Conservation (phyloP, 192 early-diverging fungal genomes). For the Endogone sp. region DNA sequence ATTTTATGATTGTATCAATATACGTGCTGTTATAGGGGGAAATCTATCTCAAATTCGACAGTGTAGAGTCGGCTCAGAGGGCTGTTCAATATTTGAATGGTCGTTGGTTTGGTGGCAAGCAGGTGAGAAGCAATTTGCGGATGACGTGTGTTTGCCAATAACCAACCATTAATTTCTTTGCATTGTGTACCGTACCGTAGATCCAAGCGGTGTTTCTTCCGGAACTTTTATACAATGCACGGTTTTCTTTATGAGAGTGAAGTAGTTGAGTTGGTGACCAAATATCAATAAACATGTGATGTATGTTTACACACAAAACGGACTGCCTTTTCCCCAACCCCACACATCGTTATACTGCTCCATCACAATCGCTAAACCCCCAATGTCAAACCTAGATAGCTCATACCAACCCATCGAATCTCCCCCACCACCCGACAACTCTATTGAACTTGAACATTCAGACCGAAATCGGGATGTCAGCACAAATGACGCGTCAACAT, state of each 20-base stretch:
- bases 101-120: slow-evolving; percentile 88
- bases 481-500: neutral
- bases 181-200: slow-evolving; percentile 2
- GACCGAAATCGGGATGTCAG: neutral
- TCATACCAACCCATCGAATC: neutral
- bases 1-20: too few species aligned
- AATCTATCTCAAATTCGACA: slow-evolving; percentile 82
- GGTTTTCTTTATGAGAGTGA: slow-evolving; percentile 23
- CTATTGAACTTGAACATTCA: neutral
- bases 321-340: too few species aligned
- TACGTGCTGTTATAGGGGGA: slow-evolving; percentile 68
- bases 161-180: neutral
- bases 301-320: neutral
- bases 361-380: too few species aligned
- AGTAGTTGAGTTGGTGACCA: neutral
- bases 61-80: slow-evolving; percentile 52
- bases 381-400: neutral
- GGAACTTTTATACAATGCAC: slow-evolving; percentile 29
- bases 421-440: neutral
- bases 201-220: slow-evolving; percentile 27
- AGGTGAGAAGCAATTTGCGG: slow-evolving; percentile 20
- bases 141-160: too few species aligned
- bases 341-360: too few species aligned
- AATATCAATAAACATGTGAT: neutral
- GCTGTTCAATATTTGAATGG: slow-evolving; percentile 75